phyloP scores from a whole-genome alignment of 805 yeast species.

The Cyberlindnera veronae region DNA sequence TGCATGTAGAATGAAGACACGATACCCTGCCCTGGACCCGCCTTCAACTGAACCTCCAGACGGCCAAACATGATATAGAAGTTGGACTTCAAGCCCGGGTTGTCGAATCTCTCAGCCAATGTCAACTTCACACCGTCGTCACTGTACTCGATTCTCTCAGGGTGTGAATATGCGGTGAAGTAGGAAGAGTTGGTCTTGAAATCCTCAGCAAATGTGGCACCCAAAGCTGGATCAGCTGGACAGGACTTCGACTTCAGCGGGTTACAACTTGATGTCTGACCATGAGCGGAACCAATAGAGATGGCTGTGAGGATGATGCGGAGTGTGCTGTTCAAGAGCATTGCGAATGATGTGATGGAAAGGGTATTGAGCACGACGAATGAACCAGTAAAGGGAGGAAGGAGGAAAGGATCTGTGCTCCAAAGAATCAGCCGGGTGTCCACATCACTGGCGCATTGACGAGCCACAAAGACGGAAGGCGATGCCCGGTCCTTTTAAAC shows the following conservation, averaged over 20 bases:
- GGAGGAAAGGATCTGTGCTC: too few relatives aligned
- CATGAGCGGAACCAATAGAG: slow-evolving; percentile 8
- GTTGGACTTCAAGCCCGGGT: slow-evolving; percentile 73
- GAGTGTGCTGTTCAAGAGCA: not conserved
- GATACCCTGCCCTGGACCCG: slow-evolving; percentile 76
- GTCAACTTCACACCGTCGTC: slow-evolving; percentile 62
- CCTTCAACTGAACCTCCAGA: slow-evolving; percentile 65
- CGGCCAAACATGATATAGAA: slow-evolving; percentile 89
- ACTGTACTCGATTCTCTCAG: slow-evolving; percentile 41
- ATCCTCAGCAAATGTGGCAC: slow-evolving; percentile 46
- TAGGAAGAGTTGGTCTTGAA: slow-evolving; percentile 46
- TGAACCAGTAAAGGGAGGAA: too few relatives aligned
- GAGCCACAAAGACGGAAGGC: not conserved
- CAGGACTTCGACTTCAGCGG: slow-evolving; percentile 40
- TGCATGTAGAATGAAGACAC: slow-evolving; percentile 80
- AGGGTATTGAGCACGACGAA: too few relatives aligned
- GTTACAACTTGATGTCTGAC: slow-evolving; percentile 35
- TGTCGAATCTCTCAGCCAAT: slow-evolving; percentile 60
- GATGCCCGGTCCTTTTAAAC: not conserved
- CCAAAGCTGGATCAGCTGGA: slow-evolving; percentile 58
- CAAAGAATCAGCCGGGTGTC: not conserved
- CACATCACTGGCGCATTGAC: not conserved
- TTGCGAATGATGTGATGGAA: not conserved
- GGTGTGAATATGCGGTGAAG: slow-evolving; percentile 41
- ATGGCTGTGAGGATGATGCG: slow-evolving; percentile 1